Conservation (phyloP, 208 protist species). For the Acanthamoeba sp. region DNA sequence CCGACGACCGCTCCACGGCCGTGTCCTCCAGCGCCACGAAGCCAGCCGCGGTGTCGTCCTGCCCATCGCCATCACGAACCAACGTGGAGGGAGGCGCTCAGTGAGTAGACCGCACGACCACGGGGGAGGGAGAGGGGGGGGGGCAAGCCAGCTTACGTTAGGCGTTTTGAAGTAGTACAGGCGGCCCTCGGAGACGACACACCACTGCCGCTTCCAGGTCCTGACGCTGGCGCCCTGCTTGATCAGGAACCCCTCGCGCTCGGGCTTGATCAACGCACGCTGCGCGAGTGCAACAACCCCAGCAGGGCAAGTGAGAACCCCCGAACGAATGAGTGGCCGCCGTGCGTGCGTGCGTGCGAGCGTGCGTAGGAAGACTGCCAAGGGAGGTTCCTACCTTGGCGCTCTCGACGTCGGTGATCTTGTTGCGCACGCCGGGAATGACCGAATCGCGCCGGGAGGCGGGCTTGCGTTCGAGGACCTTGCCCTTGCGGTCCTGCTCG, state of each 20-base stretch:
- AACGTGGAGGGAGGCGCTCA: too few species aligned
- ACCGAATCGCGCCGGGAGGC: not conserved
- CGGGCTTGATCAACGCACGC: slow-evolving; percentile 39
- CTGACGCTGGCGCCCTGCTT: slow-evolving; percentile 23
- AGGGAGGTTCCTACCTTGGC: too few species aligned
- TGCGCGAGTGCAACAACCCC: not conserved
- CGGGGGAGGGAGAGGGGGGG: too few species aligned
- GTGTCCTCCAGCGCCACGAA: slow-evolving; percentile 8
- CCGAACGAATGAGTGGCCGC: too few species aligned
- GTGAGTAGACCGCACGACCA: too few species aligned
- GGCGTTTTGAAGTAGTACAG: slow-evolving; percentile 50
- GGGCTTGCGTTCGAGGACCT: slow-evolving; percentile 20
- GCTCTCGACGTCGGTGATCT: not conserved
- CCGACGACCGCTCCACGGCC: not conserved
- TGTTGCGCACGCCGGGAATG: not conserved
- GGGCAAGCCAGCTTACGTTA: not conserved
- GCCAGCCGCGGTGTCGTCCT: not conserved
- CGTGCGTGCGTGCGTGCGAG: too few species aligned
- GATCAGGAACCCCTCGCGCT: slow-evolving; percentile 23
- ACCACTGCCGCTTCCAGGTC: slow-evolving; percentile 45
- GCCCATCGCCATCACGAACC: not conserved
- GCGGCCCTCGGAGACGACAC: slow-evolving; percentile 25
- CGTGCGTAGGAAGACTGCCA: not conserved
- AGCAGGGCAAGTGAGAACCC: too few species aligned
- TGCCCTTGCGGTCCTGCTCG: slow-evolving; percentile 6